Evolutionary conservation across 2,329 filamentous ascomycete species (phyloP).

Genomic region (Penicillium sp.): DNA sequence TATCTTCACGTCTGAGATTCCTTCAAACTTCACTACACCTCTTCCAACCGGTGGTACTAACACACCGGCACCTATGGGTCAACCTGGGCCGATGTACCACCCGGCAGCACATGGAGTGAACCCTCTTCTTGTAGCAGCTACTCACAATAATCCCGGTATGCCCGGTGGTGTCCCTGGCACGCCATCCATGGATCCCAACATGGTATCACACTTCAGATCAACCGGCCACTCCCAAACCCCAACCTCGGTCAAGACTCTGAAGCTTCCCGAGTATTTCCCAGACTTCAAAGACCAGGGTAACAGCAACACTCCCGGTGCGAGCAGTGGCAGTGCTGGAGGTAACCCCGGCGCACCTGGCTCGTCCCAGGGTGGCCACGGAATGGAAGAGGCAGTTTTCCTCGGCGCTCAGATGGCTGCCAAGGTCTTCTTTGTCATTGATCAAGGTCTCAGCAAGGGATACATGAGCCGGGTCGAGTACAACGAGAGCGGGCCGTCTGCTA

Average conservation of each 20-base stretch:
- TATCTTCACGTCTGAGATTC: conserved; percentile 95
- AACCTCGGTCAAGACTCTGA: conserved; percentile 75
- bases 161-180: conserved; percentile 37
- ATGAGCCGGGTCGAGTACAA: conserved; percentile 69
- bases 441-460: conserved; percentile 66
- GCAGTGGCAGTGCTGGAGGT: conserved; percentile 34
- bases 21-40: conserved; percentile 88
- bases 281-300: conserved; percentile 78
- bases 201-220: conserved; percentile 52
- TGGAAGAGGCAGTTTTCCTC: conserved; percentile 81
- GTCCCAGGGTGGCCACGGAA: conserved; percentile 45
- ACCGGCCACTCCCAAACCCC: conserved; percentile 72
- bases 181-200: conserved; percentile 34
- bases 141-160: conserved; percentile 49
- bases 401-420: conserved; percentile 84
- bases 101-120: conserved; percentile 68
- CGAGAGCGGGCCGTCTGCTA: conserved; percentile 62
- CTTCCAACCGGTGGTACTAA: conserved; percentile 88
- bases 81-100: conserved; percentile 54
- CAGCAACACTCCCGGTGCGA: conserved; percentile 35
- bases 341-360: conserved; percentile 36
- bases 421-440: conserved; percentile 68
- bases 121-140: conserved; percentile 86
- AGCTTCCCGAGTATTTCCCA: conserved; percentile 78
- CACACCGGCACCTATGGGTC: conserved; percentile 59